Conservation (phyloP, 228 moss, liverwort and hornwort genomes). For the Sphagnum magellanicum region DNA sequence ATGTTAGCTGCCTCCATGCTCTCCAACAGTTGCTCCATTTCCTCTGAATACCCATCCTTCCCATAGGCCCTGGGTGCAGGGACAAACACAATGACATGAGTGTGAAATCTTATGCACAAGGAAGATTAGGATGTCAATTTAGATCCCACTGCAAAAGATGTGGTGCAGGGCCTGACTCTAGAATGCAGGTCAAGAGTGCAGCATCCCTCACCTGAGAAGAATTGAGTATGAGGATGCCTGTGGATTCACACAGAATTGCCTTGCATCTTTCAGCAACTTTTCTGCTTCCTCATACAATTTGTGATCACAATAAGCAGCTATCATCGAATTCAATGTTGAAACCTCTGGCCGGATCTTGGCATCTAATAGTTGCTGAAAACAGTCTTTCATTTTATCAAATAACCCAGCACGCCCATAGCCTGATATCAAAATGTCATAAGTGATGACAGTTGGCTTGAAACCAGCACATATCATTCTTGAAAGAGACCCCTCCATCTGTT, state of each 20-base stretch:
- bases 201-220: constrained; percentile 25
- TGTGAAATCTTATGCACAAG: neutral
- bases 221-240: constrained; percentile 29
- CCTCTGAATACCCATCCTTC: constrained; percentile 29
- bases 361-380: constrained; percentile 32
- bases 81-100: constrained; percentile 6
- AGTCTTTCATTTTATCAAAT: constrained; percentile 46
- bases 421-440: constrained; percentile 61
- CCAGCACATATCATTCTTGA: constrained; percentile 44
- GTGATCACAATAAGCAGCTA: constrained; percentile 50
- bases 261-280: constrained; percentile 37
- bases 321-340: constrained; percentile 64
- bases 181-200: constrained; percentile 5
- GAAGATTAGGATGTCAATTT: neutral
- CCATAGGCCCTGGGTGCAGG: constrained; percentile 47
- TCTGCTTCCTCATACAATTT: constrained; percentile 48
- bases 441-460: constrained; percentile 36
- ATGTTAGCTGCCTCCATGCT: constrained; percentile 47
- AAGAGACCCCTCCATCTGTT: constrained; percentile 51
- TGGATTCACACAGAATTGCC: constrained; percentile 21
- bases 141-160: constrained; percentile 1
- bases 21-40: constrained; percentile 58
- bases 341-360: constrained; percentile 30
- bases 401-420: constrained; percentile 59
- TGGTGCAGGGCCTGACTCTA: neutral